phyloP scores from a whole-genome alignment of 345 rosid species.

The Eucalyptus regnans region DNA sequence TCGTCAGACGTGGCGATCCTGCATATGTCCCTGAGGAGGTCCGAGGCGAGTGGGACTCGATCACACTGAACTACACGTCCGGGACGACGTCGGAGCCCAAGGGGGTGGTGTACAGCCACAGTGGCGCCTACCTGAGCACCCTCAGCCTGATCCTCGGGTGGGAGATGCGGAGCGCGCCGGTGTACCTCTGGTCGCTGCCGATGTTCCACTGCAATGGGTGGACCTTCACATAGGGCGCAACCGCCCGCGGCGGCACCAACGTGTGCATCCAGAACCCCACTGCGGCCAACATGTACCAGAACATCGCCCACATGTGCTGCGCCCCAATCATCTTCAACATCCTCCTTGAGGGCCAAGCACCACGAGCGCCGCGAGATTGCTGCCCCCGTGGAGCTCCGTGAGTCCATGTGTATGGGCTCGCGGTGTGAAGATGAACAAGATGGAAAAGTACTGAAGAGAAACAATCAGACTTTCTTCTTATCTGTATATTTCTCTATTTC shows the following conservation, averaged over 20 bases:
- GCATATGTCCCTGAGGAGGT: neutral
- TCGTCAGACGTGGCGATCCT: conserved; percentile 25
- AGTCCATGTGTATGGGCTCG: conserved; percentile 61
- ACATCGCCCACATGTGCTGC: conserved; percentile 67
- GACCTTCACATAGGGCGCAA: conserved; percentile 63
- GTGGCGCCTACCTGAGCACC: conserved; percentile 58
- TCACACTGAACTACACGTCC: conserved; percentile 54
- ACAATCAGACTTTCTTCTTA: too few relatives aligned
- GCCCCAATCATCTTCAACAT: conserved; percentile 63
- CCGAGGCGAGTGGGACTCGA: conserved; percentile 49
- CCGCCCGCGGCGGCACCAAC: conserved; percentile 59
- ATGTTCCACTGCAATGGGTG: conserved; percentile 83
- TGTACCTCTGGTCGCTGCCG: conserved; percentile 66
- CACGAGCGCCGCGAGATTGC: conserved; percentile 14
- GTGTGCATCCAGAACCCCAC: conserved; percentile 49
- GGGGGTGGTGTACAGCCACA: conserved; percentile 66
- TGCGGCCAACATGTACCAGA: conserved; percentile 31
- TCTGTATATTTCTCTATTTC: too few relatives aligned
- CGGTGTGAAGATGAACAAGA: too few relatives aligned
- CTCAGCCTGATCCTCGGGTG: conserved; percentile 39
- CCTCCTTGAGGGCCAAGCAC: conserved; percentile 30
- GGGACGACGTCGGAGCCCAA: conserved; percentile 64
- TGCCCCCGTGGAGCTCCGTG: conserved; percentile 41
- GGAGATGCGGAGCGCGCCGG: conserved; percentile 50
- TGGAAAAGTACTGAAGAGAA: too few relatives aligned